Evolutionary conservation across 495 filamentous ascomycete genomes (phyloP), one percentile per base, ranked within the genome.

Genomic region (Cercophora samala): DNA sequence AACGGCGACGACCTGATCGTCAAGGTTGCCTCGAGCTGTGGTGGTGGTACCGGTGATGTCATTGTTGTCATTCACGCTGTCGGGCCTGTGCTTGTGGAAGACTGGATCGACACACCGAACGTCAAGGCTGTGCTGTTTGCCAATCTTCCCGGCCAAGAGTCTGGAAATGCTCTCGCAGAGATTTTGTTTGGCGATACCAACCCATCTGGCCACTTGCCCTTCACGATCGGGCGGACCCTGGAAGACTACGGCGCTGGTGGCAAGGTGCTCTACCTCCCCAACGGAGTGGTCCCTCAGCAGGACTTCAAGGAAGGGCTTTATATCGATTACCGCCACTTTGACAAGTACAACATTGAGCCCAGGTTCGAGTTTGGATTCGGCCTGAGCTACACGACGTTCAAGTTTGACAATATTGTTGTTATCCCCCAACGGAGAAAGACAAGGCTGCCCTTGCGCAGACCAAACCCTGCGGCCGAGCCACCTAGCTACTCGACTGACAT

Each of bases 281-380:
- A 93, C 68, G 87, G 82, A 15, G 73, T 88, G 8, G 80, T 89
- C 0, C 95, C 95, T 2, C 93, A 97, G 74, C 91, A 96, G 70
- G 87, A 91, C 72, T 95, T 97, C 69, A 80, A 80, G 4, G 92
- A 97, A 69, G 92, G 92, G 0, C 79, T 97, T 5, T 91, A 92
- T 70, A 87, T 96, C 72, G 94, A 97, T 75, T 96, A 98, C 74
- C 89, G 94, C 8, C 84, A 96, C 68, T 97, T 97, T 73, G 95
- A 98, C 81, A 89, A 88, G 69, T 68, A 84, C 42, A 73, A 77
- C 21, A 87, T 94, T 68, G 74, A 77, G 3, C 91, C 92, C 0
- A 86, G 88, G 5, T 94, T 85, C 71, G 87, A 90, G 70, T 96
- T 96, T 71, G 91, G 91, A 0, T 93, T 87, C 65, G 91, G 91